These are phyloP conservation scores for Candida freyschussii DNA, from an alignment of 1,139 yeast genomes.

Conservation along the genomic window DNA sequence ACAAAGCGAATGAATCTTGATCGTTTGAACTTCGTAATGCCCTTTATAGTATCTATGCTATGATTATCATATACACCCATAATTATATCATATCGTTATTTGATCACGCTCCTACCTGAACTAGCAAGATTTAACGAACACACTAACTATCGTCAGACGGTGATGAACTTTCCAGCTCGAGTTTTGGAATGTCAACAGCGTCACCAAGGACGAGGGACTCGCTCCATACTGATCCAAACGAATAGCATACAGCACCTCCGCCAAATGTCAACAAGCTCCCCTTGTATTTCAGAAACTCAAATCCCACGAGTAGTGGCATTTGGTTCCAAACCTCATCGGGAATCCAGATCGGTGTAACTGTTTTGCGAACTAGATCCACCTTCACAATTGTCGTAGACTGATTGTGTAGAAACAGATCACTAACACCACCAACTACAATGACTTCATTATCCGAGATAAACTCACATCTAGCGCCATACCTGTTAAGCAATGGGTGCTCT, in stretches of 20 bases:
- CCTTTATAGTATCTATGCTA: no score
- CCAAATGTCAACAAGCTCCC: constrained; percentile 39
- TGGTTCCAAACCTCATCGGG: constrained; percentile 34
- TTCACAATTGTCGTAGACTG: constrained; percentile 36
- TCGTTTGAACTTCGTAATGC: no score
- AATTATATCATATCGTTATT: no score
- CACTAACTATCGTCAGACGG: no score
- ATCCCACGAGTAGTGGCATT: constrained; percentile 60
- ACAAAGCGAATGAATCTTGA: no score
- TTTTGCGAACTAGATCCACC: constrained; percentile 27
- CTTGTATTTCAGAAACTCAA: constrained; percentile 34
- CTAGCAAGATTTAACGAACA: no score
- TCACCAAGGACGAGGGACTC: constrained; percentile 21
- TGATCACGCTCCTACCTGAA: no score
- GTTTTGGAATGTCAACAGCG: constrained; percentile 3
- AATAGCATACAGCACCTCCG: constrained; percentile 84
- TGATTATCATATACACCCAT: no score
- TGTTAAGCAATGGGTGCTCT: constrained; percentile 29
- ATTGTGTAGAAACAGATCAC: constrained; percentile 36
- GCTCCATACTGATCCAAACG: constrained; percentile 73
- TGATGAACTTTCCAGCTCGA: no score
- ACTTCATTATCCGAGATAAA: constrained; percentile 30
- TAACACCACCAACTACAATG: constrained; percentile 59
- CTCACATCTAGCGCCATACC: constrained; percentile 45
- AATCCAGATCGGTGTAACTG: constrained; percentile 29